These are phyloP conservation scores for Hypoxylon cercidicola DNA, from an alignment of 495 filamentous ascomycete genomes.

Conservation along the genomic window DNA sequence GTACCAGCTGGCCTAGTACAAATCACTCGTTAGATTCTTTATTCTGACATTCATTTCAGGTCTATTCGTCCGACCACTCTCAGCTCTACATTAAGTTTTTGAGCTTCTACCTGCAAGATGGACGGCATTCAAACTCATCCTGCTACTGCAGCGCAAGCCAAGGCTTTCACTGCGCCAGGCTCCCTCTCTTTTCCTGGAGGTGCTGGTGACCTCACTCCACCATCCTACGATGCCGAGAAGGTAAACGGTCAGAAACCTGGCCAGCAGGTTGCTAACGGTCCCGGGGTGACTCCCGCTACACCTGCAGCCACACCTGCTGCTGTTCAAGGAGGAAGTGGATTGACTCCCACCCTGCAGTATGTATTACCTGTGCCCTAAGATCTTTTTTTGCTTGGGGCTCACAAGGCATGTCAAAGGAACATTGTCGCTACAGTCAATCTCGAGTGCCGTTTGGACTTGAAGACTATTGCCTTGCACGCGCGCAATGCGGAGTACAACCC, in stretches of 20 bases:
- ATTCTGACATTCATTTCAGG: constrained; percentile 28
- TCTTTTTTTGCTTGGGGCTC: constrained; percentile 61
- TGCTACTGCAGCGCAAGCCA: constrained; percentile 85
- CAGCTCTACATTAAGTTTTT: constrained; percentile 20
- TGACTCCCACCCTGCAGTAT: constrained; percentile 98
- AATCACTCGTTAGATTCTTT: constrained; percentile 8
- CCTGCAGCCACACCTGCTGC: constrained; percentile 93
- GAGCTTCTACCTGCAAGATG: constrained; percentile 63
- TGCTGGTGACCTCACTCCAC: constrained; percentile 81
- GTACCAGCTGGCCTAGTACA: no score
- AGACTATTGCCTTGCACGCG: constrained; percentile 98
- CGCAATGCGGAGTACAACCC: constrained; percentile 99
- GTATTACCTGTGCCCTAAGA: constrained; percentile 62
- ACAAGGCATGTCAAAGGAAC: constrained; percentile 83
- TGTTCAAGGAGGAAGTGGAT: constrained; percentile 80
- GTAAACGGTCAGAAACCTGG: constrained; percentile 57
- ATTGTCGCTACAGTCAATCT: constrained; percentile 99
- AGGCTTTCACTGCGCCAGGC: constrained; percentile 87
- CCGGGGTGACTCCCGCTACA: constrained; percentile 93
- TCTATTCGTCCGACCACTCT: constrained; percentile 34
- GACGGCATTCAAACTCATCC: constrained; percentile 91
- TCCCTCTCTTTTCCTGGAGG: constrained; percentile 92
- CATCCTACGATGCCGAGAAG: constrained; percentile 61
- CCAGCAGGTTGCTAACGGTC: constrained; percentile 70
- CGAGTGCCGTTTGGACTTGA: constrained; percentile 96